Base-by-base conservation (phyloP, 768 basidiomycete genomes). In the Paxillus ammoniavirescens region DNA sequence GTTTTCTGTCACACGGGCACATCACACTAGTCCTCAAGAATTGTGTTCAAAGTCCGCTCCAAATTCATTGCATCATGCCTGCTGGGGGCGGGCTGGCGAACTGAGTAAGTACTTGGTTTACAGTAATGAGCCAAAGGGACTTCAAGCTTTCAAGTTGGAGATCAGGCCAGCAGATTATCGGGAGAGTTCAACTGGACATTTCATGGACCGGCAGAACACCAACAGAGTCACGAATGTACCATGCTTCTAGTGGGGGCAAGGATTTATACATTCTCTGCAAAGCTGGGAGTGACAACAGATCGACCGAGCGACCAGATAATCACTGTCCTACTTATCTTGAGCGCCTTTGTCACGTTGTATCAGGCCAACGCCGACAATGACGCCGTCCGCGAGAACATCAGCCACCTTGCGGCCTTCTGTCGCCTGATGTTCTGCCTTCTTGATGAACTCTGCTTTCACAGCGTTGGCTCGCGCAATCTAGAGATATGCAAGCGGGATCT, bases 361-460 rank as follows among this genome's bases (percentile, higher is more conserved):
- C 55, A 93, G 74, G 0, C 91, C 91, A 10, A 94, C 79, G 8
- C 86, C 83, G 5, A 87, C 82, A 49, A 89, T 83, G 8, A 82
- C 87, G 0, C 88, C 87, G 60, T 87, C 87, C 2, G 87, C 84
- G 15, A 85, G 74, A 38, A 86, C 76, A 54, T 89, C 86, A 0
- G 87, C 85, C 6, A 79, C 77, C 60, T 93, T 87, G 58, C 83
- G 81, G 8, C 84, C 84, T 58, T 89, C 87, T 49, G 80, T 82
- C 21, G 83, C 81, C 58, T 84, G 80, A 49, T 80, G 79, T 54
- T 83, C 77, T 3, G 82, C 82, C 62, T 87, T 79, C 61, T 81
- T 79, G 57, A 87, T 75, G 63, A 86, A 87, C 64, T 92, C 87
- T 17, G 80, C 74, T 67, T 89, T 85, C 64, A 93, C 75, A 12